phyloP scores from a whole-genome alignment of 2,329 filamentous ascomycete species.

The Colletotrichum simmondsii region DNA sequence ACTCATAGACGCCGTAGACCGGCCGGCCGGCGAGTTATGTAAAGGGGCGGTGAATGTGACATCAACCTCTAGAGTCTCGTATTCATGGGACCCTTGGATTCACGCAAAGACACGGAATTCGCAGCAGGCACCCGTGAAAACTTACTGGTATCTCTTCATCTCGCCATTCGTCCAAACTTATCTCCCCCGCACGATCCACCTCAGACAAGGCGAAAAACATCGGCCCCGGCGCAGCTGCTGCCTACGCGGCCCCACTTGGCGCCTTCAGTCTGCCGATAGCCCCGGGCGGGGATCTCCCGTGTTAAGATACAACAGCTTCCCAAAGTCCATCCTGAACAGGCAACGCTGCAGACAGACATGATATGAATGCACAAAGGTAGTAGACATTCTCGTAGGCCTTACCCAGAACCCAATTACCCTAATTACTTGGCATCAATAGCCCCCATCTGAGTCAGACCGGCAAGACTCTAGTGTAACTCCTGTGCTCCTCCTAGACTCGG shows the following conservation, averaged over 20 bases:
- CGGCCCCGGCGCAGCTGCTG: conserved; percentile 7
- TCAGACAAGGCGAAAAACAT: neutral
- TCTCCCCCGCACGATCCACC: neutral
- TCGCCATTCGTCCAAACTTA: neutral
- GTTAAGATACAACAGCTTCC: neutral
- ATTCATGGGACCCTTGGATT: neutral
- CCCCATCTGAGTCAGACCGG: neutral
- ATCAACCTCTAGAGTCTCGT: neutral
- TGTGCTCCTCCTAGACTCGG: neutral
- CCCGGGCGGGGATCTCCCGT: neutral
- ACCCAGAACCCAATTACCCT: neutral
- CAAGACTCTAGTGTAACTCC: neutral
- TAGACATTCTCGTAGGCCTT: neutral
- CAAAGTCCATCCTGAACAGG: neutral
- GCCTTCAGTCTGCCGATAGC: neutral
- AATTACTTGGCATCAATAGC: too few relatives aligned
- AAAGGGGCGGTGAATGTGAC: neutral
- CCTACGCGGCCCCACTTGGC: conserved; percentile 15
- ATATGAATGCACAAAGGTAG: neutral
- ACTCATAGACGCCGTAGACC: neutral
- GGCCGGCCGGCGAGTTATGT: neutral
- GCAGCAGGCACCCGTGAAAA: neutral
- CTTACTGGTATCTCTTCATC: neutral
- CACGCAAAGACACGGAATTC: neutral
- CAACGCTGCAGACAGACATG: neutral